Percentiles rank a stretch among this genome's conserved stretches.
These are phyloP conservation scores for Pythium guiyangense DNA, from an alignment of 352 stramenopile species.

Conservation along the genomic window DNA sequence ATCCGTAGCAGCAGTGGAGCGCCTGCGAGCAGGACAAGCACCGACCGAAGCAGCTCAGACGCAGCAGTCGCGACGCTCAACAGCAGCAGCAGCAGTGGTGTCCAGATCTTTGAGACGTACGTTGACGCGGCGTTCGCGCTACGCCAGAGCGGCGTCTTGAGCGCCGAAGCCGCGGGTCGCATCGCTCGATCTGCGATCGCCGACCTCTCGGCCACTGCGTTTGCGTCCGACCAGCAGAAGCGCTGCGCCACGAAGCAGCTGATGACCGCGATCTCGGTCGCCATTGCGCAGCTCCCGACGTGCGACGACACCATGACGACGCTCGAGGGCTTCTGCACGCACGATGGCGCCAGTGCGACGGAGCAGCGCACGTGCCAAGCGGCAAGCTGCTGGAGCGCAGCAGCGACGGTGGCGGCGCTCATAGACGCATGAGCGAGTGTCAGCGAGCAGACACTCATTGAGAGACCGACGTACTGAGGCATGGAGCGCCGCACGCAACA, in stretches of 20 bases:
- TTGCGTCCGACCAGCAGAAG: conserved; percentile 11
- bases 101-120: conserved; percentile 14
- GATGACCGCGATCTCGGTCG: conserved; percentile 10
- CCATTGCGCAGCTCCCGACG: conserved; percentile 10
- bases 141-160: conserved; percentile 3
- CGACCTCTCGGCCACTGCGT: conserved; percentile 8
- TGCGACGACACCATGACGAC: conserved; percentile 9
- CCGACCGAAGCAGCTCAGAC: no score
- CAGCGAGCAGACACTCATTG: no score
- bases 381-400: no score
- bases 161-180: conserved; percentile 6
- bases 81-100: not conserved
- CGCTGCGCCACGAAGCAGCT: conserved; percentile 12
- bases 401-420: no score
- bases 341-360: no score
- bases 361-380: no score
- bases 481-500: no score
- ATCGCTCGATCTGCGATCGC: conserved; percentile 10
- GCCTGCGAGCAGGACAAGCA: not conserved
- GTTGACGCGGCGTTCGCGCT: conserved; percentile 13
- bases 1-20: conserved; percentile 9
- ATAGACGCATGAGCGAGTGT: no score
- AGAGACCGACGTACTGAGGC: no score
- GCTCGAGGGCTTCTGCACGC: conserved; percentile 9
- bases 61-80: not conserved